Conservation (phyloP, 495 filamentous ascomycete genomes). For the Chlorociboria aeruginascens region DNA sequence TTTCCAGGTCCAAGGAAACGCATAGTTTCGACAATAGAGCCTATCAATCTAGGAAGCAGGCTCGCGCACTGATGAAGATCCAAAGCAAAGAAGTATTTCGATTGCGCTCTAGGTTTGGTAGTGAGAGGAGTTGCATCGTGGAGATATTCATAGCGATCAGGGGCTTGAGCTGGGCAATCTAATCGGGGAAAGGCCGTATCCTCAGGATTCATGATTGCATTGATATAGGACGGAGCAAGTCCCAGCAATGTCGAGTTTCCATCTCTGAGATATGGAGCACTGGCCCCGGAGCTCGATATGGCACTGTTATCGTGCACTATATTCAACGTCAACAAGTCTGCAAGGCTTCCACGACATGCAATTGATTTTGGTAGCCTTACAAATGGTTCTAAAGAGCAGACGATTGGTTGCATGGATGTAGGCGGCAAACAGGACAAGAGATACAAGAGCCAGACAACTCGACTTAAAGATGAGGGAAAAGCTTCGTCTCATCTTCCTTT, state of each 20-base stretch:
- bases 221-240: slow-evolving; percentile 18
- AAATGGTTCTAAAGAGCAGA: no score
- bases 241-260: slow-evolving; percentile 15
- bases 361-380: no score
- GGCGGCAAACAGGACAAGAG: no score
- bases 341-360: no score
- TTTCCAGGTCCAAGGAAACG: slow-evolving; percentile 32
- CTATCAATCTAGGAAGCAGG: slow-evolving; percentile 35
- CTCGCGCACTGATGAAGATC: slow-evolving; percentile 28
- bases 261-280: slow-evolving; percentile 2
- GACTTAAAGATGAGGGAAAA: no score
- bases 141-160: slow-evolving; percentile 11
- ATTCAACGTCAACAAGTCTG: neutral
- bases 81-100: slow-evolving; percentile 37
- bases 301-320: neutral
- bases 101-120: neutral
- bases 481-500: no score
- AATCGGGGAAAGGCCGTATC: slow-evolving; percentile 19
- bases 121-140: neutral
- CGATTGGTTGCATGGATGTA: no score
- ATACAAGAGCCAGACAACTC: no score
- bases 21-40: slow-evolving; percentile 32
- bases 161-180: slow-evolving; percentile 8
- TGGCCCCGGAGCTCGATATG: neutral
- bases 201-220: slow-evolving; percentile 22